Percentiles rank a stretch among this genome's conserved stretches.
Conservation (phyloP, 345 rosid species). For the Eucalyptus marginata region DNA sequence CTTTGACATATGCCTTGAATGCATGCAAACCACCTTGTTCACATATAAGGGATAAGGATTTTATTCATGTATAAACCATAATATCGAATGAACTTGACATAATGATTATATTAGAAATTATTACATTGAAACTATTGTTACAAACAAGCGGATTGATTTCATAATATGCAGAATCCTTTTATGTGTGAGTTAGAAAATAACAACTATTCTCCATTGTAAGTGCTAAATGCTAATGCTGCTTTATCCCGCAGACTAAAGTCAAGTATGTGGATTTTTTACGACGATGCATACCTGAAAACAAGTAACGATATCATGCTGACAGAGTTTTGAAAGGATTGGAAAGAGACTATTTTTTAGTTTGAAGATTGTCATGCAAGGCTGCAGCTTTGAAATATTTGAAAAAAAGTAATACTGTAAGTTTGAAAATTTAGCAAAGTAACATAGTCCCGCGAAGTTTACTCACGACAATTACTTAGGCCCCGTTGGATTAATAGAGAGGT, state of each 20-base stretch:
- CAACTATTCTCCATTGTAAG: not conserved
- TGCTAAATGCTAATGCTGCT: not conserved
- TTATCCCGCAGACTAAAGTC: not conserved
- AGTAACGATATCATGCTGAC: not conserved
- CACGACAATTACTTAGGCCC: not conserved
- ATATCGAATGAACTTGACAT: not conserved
- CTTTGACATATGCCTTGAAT: not conserved
- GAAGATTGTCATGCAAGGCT: not conserved
- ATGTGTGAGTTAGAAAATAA: not conserved
- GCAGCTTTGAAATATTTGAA: not conserved
- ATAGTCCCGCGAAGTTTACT: not conserved
- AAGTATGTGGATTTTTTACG: not conserved
- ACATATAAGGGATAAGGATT: not conserved
- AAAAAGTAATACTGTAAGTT: not conserved
- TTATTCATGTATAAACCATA: not conserved
- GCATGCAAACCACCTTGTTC: not conserved
- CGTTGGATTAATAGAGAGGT: not conserved
- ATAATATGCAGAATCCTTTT: not conserved
- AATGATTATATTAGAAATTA: not conserved
- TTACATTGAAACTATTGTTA: not conserved
- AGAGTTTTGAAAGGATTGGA: not conserved
- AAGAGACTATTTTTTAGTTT: not conserved
- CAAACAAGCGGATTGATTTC: not conserved
- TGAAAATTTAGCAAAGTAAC: not conserved
- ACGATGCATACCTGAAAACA: not conserved